Evolutionary conservation across 768 basidiomycete species (phyloP), one percentile per base, ranked within the genome.

Genomic region (Panus rudis): DNA sequence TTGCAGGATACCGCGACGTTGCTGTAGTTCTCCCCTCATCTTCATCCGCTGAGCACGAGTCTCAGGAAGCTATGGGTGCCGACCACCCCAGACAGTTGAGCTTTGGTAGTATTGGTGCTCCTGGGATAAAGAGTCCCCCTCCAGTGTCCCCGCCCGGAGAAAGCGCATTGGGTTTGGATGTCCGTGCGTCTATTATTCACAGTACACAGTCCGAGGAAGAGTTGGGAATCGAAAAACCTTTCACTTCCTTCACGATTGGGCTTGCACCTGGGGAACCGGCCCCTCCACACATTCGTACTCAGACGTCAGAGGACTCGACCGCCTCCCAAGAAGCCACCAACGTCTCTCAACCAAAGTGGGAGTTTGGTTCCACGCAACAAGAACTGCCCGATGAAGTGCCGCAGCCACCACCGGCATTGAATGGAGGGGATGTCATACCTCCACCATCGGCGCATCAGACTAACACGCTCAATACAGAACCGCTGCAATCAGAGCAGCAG

Each of bases 321-420:
- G 61, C n/a, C n/a, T n/a, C n/a, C n/a, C n/a, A 57, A 22, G 43
- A 62, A 1, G 52, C 35, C 16, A 16, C 41, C 43, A 4, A 19
- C 35, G 19, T 44, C 33, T 26, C 32, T 19, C 49, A 42, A 43
- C 49, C 56, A 35, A 78, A 71, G 55, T 80, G 76, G 78, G 70
- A 72, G 55, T 81, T 81, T 55, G 79, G 80, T 14, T 72, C 74
- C 27, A 69, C 72, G 13, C 55, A 49, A 31, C 43, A 51, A 14
- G 41, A 34, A 12, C 26, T 23, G 2, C 45, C 47, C 10, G 43
- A 43, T 2, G 5, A 13, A 17, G 20, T 41, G 23, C 6, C 28
- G 21, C 11, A 16, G n/a, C 1, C 39, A 38, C 20, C 34, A 23
- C 3, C 17, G 3, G 13, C 30, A 21, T 33, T 22, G 16, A 47